Percentiles rank a stretch among this genome's conserved stretches.
Evolutionary conservation across 495 filamentous ascomycete genomes (phyloP).

Genomic region (Penicillium mononematosum): DNA sequence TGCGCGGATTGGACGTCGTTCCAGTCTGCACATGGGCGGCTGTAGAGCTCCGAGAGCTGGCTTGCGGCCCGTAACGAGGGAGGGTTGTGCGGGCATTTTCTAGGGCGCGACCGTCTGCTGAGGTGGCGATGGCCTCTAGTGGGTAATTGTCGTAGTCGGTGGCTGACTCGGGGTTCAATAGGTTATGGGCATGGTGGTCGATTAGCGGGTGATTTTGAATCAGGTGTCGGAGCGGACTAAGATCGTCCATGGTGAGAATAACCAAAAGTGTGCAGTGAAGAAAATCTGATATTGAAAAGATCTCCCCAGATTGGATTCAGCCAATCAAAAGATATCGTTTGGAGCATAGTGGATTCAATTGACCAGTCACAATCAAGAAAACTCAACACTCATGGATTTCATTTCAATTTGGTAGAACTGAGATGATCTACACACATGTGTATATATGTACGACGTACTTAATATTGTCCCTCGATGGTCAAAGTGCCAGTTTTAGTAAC

Average conservation of each 20-base stretch:
- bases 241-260: conserved; percentile 27
- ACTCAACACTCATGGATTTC: background rate
- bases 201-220: conserved; percentile 74
- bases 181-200: conserved; percentile 86
- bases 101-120: conserved; percentile 70
- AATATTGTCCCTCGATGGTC: conserved; percentile 61
- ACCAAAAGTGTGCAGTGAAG: background rate
- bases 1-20: conserved; percentile 62
- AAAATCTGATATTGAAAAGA: conserved; percentile 1
- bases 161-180: conserved; percentile 49
- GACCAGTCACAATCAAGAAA: background rate
- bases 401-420: background rate
- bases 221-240: conserved; percentile 41
- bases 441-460: background rate
- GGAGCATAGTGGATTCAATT: background rate
- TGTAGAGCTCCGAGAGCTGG: conserved; percentile 64
- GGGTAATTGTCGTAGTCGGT: conserved; percentile 40
- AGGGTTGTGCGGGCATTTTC: conserved; percentile 58
- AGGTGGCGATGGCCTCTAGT: conserved; percentile 64
- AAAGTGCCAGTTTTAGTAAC: conserved; percentile 71
- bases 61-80: conserved; percentile 64
- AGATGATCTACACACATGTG: background rate
- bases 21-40: conserved; percentile 55
- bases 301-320: background rate
- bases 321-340: background rate